These are phyloP conservation scores for Suhomyces bokatorum DNA, from an alignment of 1,139 yeast genomes.

Conservation along the genomic window DNA sequence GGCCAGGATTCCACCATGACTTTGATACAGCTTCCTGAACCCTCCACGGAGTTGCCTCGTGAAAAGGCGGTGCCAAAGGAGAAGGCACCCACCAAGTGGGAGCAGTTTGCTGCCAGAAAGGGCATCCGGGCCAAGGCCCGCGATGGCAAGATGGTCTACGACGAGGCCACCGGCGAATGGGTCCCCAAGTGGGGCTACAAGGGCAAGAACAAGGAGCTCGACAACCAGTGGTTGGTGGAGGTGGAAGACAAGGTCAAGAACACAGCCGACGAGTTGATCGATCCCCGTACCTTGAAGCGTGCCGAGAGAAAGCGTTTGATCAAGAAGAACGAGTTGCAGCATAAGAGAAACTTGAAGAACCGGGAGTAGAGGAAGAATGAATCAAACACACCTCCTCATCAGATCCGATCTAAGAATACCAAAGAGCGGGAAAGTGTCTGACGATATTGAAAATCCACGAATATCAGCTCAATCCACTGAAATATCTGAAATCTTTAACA, in stretches of 20 bases:
- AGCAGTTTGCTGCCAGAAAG: constrained; percentile 90
- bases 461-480: too few species aligned
- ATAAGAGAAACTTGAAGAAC: constrained; percentile 71
- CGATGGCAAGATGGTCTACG: constrained; percentile 86
- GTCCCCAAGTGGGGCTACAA: constrained; percentile 98
- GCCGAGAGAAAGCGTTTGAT: constrained; percentile 82
- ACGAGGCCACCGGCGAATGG: constrained; percentile 92
- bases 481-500: too few species aligned
- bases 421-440: too few species aligned
- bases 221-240: constrained; percentile 95
- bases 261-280: constrained; percentile 71
- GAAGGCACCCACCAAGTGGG: constrained; percentile 95
- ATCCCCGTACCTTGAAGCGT: constrained; percentile 81
- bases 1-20: constrained; percentile 78
- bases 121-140: constrained; percentile 91
- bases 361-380: constrained; percentile 8
- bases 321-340: constrained; percentile 85
- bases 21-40: constrained; percentile 81
- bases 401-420: too few species aligned
- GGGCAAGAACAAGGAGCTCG: constrained; percentile 85
- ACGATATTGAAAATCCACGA: too few species aligned
- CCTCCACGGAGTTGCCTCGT: constrained; percentile 81
- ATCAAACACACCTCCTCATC: too few species aligned
- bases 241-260: constrained; percentile 73
- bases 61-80: constrained; percentile 94